Percentiles rank a stretch among this genome's conserved stretches.
Conservation (phyloP, 441 rosid species). For the Viola pubescens region DNA sequence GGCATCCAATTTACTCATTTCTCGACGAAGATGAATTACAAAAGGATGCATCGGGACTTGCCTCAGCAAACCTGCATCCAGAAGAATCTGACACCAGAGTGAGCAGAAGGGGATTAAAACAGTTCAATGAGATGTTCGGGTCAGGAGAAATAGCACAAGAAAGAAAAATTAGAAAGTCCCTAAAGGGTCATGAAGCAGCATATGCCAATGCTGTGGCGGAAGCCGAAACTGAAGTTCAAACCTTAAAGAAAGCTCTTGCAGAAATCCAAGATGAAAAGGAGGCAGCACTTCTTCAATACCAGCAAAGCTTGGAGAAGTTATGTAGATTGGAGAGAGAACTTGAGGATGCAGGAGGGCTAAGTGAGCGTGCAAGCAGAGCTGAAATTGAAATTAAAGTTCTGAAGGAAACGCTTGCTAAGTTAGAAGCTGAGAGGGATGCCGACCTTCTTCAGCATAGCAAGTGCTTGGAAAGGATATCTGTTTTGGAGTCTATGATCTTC, state of each 20-base stretch:
- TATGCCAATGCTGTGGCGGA: slow-evolving; percentile 27
- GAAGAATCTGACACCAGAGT: slow-evolving; percentile 32
- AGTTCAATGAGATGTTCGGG: slow-evolving; percentile 35
- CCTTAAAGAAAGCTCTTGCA: slow-evolving; percentile 58
- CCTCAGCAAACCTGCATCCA: slow-evolving; percentile 34
- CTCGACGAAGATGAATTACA: slow-evolving; percentile 45
- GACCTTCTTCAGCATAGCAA: slow-evolving; percentile 55
- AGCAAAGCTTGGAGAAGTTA: slow-evolving; percentile 58
- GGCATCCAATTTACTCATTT: slow-evolving; percentile 33
- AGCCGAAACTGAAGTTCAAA: slow-evolving; percentile 50
- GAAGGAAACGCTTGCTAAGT: slow-evolving; percentile 50
- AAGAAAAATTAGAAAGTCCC: slow-evolving; percentile 42
- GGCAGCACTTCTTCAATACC: slow-evolving; percentile 62
- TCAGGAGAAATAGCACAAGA: slow-evolving; percentile 26
- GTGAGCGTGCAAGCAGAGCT: slow-evolving; percentile 62
- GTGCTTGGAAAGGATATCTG: slow-evolving; percentile 56
- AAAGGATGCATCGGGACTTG: slow-evolving; percentile 42
- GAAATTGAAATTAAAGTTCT: slow-evolving; percentile 65
- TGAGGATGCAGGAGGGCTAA: slow-evolving; percentile 48
- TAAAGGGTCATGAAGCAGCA: slow-evolving; percentile 38
- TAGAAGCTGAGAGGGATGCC: slow-evolving; percentile 54
- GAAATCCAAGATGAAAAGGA: slow-evolving; percentile 83
- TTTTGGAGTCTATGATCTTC: slow-evolving; percentile 44
- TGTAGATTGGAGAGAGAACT: slow-evolving; percentile 61
- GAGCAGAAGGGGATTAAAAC: slow-evolving; percentile 43